A percentile compares a stretch with the other conserved stretches of the same genome.
phyloP scores from a whole-genome alignment of 1,284 basidiomycete species.

The Athelia sp. region DNA sequence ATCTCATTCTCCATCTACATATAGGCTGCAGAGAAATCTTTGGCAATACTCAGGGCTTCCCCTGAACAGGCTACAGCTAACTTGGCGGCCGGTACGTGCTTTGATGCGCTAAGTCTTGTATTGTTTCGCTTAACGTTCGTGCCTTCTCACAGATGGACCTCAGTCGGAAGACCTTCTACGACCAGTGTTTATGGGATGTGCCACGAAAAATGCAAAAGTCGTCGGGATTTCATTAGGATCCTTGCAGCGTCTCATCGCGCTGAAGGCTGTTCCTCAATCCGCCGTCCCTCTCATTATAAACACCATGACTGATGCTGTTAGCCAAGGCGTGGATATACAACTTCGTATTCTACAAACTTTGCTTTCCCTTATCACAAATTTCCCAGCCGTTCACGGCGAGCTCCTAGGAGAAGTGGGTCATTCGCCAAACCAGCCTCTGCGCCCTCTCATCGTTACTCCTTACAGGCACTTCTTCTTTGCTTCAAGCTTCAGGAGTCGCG shows the following conservation, averaged over 20 bases:
- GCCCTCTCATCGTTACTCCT: neutral
- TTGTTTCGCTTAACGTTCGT: conserved; percentile 1
- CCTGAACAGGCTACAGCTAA: conserved; percentile 64
- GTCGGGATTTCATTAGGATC: conserved; percentile 89
- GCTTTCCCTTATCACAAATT: conserved; percentile 85
- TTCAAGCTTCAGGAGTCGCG: conserved; percentile 94
- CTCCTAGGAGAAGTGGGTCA: conserved; percentile 72
- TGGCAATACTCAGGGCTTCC: conserved; percentile 72
- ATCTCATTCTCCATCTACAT: conserved; percentile 4
- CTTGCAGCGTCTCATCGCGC: conserved; percentile 85
- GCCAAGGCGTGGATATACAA: conserved; percentile 93
- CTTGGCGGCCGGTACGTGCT: conserved; percentile 54
- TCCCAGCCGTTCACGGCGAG: conserved; percentile 73
- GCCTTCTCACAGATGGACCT: conserved; percentile 68
- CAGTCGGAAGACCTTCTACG: conserved; percentile 79
- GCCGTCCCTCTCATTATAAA: conserved; percentile 75
- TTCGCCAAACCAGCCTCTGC: neutral
- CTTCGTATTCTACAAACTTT: conserved; percentile 89
- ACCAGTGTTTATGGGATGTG: conserved; percentile 92
- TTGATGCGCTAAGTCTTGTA: conserved; percentile 10
- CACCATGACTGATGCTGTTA: conserved; percentile 83
- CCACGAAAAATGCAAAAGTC: conserved; percentile 91
- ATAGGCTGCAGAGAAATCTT: conserved; percentile 80
- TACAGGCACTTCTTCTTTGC: conserved; percentile 82
- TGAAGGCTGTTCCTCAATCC: conserved; percentile 80